These are phyloP conservation scores for Davidsoniella neocaledoniae DNA, from an alignment of 2,329 filamentous ascomycete genomes.

Conservation along the genomic window DNA sequence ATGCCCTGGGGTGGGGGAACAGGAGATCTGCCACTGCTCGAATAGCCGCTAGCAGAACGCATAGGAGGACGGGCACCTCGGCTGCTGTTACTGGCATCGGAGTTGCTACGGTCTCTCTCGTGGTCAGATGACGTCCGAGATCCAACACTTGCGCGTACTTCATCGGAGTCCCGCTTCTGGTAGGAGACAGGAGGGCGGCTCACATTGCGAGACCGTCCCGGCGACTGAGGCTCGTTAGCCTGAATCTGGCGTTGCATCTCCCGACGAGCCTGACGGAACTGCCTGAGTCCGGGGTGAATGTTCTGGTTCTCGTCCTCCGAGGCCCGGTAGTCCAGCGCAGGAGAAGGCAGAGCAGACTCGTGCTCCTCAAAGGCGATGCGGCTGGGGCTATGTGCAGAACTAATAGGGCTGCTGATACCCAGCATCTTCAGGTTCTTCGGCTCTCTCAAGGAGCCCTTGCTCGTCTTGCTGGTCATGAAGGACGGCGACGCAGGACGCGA, in stretches of 20 bases:
- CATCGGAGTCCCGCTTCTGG: constrained; percentile 18
- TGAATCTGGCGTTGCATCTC: constrained; percentile 33
- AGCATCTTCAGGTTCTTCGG: constrained; percentile 46
- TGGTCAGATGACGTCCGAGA: constrained; percentile 23
- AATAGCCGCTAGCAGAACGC: constrained; percentile 6
- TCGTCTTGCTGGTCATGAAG: constrained; percentile 46
- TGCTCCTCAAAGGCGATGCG: constrained; percentile 17
- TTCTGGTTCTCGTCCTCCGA: constrained; percentile 23
- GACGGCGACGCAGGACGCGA: constrained; percentile 19
- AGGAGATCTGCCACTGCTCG: neutral
- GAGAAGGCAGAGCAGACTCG: constrained; percentile 6
- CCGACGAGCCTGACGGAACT: constrained; percentile 40
- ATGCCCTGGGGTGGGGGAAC: constrained; percentile 7
- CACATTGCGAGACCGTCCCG: constrained; percentile 29
- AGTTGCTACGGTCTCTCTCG: constrained; percentile 33
- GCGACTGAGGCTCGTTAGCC: constrained; percentile 32
- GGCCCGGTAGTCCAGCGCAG: constrained; percentile 15
- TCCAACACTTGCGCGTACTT: constrained; percentile 14
- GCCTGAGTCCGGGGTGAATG: constrained; percentile 34
- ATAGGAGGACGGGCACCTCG: constrained; percentile 16
- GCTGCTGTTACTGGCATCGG: constrained; percentile 33
- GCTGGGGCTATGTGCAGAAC: constrained; percentile 23
- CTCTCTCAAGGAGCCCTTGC: constrained; percentile 45
- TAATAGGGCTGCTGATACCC: constrained; percentile 30
- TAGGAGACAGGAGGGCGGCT: constrained; percentile 29